Conservation (phyloP, 192 early-diverging fungal species). For the Dissophora globulifera region DNA sequence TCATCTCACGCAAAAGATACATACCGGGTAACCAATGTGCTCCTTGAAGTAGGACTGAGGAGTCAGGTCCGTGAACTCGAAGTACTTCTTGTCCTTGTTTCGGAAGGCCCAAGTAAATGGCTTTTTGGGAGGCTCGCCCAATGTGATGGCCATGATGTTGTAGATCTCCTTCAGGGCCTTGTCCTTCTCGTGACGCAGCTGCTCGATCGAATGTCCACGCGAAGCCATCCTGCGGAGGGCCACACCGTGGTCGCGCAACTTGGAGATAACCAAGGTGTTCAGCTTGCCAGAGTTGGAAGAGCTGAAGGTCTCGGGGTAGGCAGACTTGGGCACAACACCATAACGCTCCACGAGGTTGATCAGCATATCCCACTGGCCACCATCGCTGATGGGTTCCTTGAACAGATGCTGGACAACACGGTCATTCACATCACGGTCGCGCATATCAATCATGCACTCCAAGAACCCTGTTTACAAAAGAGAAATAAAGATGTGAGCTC, state of each 20-base stretch:
- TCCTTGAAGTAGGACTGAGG: slow-evolving; percentile 73
- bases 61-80: slow-evolving; percentile 63
- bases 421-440: slow-evolving; percentile 68
- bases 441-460: slow-evolving; percentile 76
- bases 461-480: slow-evolving; percentile 62
- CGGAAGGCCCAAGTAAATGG: slow-evolving; percentile 73
- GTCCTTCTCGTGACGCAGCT: slow-evolving; percentile 65
- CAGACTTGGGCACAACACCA: slow-evolving; percentile 74
- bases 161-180: slow-evolving; percentile 74
- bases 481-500: too few species aligned
- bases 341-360: slow-evolving; percentile 81
- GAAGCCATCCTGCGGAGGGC: slow-evolving; percentile 64
- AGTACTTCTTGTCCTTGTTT: slow-evolving; percentile 78
- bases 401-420: slow-evolving; percentile 78
- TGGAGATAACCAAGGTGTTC: slow-evolving; percentile 69
- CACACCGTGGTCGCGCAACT: slow-evolving; percentile 76
- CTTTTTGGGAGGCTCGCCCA: slow-evolving; percentile 76
- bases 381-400: slow-evolving; percentile 72
- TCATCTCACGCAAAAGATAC: too few species aligned
- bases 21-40: slow-evolving; percentile 65
- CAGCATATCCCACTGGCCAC: slow-evolving; percentile 86
- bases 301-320: slow-evolving; percentile 72
- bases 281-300: slow-evolving; percentile 70
- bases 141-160: slow-evolving; percentile 72
- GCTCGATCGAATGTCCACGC: slow-evolving; percentile 48